Evolutionary conservation across 495 filamentous ascomycete species (phyloP).

Genomic region (Talaromyces borbonicus): DNA sequence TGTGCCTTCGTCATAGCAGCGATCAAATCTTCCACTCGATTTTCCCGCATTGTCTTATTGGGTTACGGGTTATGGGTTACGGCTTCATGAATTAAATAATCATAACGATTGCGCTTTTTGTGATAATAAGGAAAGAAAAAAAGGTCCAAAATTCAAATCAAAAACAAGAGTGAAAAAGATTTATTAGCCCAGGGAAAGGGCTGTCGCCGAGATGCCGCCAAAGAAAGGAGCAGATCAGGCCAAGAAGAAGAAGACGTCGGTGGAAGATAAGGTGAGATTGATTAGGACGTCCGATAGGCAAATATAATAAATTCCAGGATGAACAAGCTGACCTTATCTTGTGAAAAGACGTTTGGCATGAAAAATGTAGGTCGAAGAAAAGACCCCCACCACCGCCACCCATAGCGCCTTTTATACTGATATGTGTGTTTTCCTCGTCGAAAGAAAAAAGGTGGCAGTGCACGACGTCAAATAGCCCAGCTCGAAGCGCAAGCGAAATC

Average conservation of each 20-base stretch:
- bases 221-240: conserved; percentile 57
- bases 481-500: conserved; percentile 59
- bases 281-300: conserved; percentile 2
- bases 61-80: no score
- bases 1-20: no score
- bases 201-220: conserved; percentile 69
- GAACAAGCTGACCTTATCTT: no score
- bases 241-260: conserved; percentile 64
- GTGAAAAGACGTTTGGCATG: conserved; percentile 80
- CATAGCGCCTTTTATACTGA: background rate
- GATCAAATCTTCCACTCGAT: no score
- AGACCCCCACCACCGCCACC: conserved; percentile 11
- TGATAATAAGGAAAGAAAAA: no score
- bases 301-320: conserved; percentile 16
- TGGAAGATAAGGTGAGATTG: conserved; percentile 68
- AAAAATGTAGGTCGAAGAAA: conserved; percentile 61
- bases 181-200: conserved; percentile 7
- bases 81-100: no score
- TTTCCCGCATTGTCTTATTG: no score
- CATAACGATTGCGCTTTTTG: no score
- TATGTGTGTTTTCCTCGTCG: background rate
- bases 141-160: no score
- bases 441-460: conserved; percentile 80
- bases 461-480: conserved; percentile 80
- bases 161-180: no score